These are phyloP conservation scores for Udeniomyces megalosporus DNA, from an alignment of 768 basidiomycete species.

Conservation along the genomic window DNA sequence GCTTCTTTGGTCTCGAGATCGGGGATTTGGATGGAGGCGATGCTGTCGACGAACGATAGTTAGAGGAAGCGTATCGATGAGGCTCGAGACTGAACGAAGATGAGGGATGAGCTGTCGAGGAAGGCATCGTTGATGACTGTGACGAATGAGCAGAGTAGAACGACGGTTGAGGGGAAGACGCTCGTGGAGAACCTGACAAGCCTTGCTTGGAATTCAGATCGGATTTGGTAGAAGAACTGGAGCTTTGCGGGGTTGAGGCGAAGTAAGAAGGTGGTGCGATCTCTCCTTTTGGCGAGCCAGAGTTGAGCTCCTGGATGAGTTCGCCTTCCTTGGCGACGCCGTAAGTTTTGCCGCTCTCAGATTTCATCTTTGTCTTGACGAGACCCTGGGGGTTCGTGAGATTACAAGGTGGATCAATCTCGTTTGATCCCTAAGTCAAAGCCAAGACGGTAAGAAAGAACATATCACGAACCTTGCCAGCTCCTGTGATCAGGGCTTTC, in stretches of 20 bases:
- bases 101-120: not conserved
- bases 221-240: not conserved
- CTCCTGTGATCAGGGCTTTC: constrained; percentile 5
- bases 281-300: not conserved
- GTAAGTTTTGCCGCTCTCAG: constrained; percentile 10
- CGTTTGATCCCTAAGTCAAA: no score
- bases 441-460: not conserved
- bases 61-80: not conserved
- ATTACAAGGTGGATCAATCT: not conserved
- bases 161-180: not conserved
- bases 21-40: not conserved
- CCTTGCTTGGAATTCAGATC: not conserved
- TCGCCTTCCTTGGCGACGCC: not conserved
- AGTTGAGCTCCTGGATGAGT: not conserved
- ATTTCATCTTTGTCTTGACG: constrained; percentile 1
- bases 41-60: not conserved
- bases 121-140: not conserved
- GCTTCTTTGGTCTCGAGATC: not conserved
- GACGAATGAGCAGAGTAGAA: not conserved
- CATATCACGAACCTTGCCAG: not conserved
- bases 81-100: no score
- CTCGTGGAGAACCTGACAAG: not conserved
- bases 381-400: not conserved
- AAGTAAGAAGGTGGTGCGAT: not conserved
- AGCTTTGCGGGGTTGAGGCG: not conserved